Percentiles rank a stretch among this genome's conserved stretches.
Evolutionary conservation across 2,329 filamentous ascomycete species (phyloP).

Genomic region (Arthroderma sp.): DNA sequence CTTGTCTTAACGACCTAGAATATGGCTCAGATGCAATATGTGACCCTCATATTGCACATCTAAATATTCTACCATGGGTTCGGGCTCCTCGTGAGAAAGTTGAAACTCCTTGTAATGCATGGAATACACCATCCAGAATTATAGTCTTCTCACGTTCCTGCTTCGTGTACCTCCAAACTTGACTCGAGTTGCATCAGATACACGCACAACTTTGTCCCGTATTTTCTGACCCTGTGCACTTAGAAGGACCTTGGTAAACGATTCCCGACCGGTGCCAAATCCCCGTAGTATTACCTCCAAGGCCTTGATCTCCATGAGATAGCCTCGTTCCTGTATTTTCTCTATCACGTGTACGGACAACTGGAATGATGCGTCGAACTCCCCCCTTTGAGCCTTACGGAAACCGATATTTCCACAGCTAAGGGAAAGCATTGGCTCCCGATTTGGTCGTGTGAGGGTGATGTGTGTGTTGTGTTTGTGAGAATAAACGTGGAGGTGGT

Average conservation of each 20-base stretch:
- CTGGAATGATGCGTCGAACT: constrained; percentile 88
- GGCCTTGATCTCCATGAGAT: constrained; percentile 59
- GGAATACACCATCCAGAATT: too few relatives aligned
- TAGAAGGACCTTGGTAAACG: constrained; percentile 76
- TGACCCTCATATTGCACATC: too few relatives aligned
- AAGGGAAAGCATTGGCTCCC: constrained; percentile 64
- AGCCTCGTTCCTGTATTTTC: constrained; percentile 68
- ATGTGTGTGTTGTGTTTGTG: constrained; percentile 94
- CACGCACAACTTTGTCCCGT: constrained; percentile 59
- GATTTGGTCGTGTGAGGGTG: constrained; percentile 71
- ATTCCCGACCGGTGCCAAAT: constrained; percentile 77
- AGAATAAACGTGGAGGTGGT: constrained; percentile 75
- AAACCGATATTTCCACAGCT: constrained; percentile 87
- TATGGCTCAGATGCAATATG: too few relatives aligned
- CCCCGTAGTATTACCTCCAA: constrained; percentile 74
- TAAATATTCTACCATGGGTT: too few relatives aligned
- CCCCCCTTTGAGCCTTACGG: constrained; percentile 62
- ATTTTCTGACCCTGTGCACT: constrained; percentile 70
- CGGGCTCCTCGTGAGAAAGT: too few relatives aligned
- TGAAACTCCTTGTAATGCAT: too few relatives aligned
- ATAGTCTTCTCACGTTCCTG: constrained; percentile 64
- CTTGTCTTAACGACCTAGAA: too few relatives aligned
- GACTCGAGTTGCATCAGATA: constrained; percentile 74
- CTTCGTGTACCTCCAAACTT: constrained; percentile 95
- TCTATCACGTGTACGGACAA: constrained; percentile 71